Evolutionary conservation across 2,329 filamentous ascomycete genomes (phyloP).

Genomic region (Colletotrichum caudatum): DNA sequence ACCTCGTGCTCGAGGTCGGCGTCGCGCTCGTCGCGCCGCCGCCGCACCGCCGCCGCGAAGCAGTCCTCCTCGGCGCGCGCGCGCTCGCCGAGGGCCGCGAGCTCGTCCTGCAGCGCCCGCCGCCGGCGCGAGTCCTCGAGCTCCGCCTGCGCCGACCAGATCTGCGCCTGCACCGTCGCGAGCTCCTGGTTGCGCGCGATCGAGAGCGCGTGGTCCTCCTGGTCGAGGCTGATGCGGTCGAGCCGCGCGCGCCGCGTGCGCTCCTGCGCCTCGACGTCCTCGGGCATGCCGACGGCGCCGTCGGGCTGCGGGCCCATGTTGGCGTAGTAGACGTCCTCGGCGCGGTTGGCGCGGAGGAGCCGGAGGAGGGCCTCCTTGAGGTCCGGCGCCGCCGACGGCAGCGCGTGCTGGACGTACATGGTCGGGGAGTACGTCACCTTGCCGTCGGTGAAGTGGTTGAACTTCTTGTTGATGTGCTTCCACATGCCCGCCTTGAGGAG

Average conservation of each 20-base stretch:
- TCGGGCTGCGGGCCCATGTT: conserved; percentile 65
- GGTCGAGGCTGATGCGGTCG: conserved; percentile 59
- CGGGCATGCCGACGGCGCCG: conserved; percentile 64
- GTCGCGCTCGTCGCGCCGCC: conserved; percentile 52
- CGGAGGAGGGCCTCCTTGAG: conserved; percentile 57
- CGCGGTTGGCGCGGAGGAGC: conserved; percentile 65
- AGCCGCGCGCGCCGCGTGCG: conserved; percentile 62
- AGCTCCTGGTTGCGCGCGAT: conserved; percentile 64
- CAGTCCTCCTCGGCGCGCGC: conserved; percentile 61
- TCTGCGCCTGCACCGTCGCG: conserved; percentile 63
- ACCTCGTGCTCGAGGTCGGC: conserved; percentile 60
- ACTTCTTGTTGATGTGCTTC: conserved; percentile 72
- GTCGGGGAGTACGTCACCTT: conserved; percentile 72
- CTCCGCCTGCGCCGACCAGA: conserved; percentile 61
- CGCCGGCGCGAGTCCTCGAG: conserved; percentile 64
- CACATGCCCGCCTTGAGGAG: conserved; percentile 74
- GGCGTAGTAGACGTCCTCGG: conserved; percentile 66
- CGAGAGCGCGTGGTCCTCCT: conserved; percentile 61
- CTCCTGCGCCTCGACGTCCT: conserved; percentile 62
- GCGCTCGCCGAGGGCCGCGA: conserved; percentile 57
- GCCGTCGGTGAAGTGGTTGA: conserved; percentile 66
- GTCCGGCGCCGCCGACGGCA: conserved; percentile 56
- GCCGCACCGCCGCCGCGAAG: conserved; percentile 53
- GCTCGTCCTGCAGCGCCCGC: conserved; percentile 59
- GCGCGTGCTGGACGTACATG: conserved; percentile 67